phyloP scores from a whole-genome alignment of 768 basidiomycete genomes.

The Boletus bicolor region DNA sequence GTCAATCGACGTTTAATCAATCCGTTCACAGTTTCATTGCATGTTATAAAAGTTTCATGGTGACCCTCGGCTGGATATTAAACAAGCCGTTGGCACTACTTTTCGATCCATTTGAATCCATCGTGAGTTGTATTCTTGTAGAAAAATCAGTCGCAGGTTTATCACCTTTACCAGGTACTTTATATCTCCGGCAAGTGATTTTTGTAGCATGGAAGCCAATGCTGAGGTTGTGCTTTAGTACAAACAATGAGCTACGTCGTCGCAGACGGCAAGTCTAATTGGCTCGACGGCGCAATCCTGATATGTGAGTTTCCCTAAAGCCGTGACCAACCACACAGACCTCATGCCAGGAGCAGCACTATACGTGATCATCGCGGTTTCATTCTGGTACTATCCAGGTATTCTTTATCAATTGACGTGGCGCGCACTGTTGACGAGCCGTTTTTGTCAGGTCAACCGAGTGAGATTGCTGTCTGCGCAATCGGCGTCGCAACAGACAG shows the following conservation, averaged over 20 bases:
- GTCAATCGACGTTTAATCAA: conserved; percentile 20
- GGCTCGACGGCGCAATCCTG: conserved; percentile 74
- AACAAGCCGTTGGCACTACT: conserved; percentile 77
- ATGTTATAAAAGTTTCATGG: conserved; percentile 52
- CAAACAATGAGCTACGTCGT: conserved; percentile 81
- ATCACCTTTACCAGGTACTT: conserved; percentile 27
- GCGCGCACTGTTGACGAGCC: not conserved
- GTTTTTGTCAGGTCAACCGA: conserved; percentile 23
- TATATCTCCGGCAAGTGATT: conserved; percentile 37
- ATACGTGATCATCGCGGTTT: conserved; percentile 68
- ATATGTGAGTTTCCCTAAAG: conserved; percentile 50
- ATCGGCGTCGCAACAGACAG: not conserved
- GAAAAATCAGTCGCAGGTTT: conserved; percentile 1
- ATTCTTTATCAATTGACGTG: not conserved
- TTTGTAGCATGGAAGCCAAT: conserved; percentile 31
- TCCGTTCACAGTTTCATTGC: not conserved
- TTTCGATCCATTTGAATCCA: conserved; percentile 87
- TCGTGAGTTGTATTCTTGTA: conserved; percentile 39
- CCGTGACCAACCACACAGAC: too few relatives aligned
- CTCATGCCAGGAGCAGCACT: conserved; percentile 41
- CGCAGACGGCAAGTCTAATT: conserved; percentile 79
- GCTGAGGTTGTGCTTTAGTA: conserved; percentile 40
- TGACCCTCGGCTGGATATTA: conserved; percentile 75
- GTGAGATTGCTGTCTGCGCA: conserved; percentile 16
- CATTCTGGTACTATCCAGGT: conserved; percentile 62